Evolutionary conservation across 768 basidiomycete species (phyloP).

Genomic region (Inosperma sp.): DNA sequence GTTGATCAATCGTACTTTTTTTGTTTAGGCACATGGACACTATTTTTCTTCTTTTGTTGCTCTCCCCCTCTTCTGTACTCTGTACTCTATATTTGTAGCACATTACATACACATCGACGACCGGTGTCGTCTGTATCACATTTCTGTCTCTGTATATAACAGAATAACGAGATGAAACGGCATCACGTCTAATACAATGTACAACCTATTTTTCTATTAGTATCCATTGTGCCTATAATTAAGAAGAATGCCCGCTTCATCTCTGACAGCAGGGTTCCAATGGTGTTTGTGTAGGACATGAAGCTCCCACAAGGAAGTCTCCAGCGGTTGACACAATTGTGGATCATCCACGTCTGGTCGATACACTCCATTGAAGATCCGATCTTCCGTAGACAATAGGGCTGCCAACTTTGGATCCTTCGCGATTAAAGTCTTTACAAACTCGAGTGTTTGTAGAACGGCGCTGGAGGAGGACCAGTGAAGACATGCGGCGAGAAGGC

Average conservation of each 20-base stretch:
- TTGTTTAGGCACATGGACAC: constrained; percentile 2
- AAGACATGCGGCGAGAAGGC: constrained; percentile 75
- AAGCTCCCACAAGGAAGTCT: constrained; percentile 84
- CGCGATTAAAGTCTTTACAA: constrained; percentile 65
- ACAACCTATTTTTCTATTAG: constrained; percentile 18
- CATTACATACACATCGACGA: constrained; percentile 19
- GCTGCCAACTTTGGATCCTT: constrained; percentile 80
- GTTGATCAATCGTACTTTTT: constrained; percentile 7
- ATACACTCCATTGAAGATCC: constrained; percentile 80
- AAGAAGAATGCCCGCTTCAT: constrained; percentile 57
- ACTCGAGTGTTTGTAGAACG: constrained; percentile 59
- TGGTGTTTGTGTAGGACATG: constrained; percentile 55
- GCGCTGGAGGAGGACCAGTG: constrained; percentile 72
- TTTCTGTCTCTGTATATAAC: constrained; percentile 15
- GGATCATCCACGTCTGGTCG: constrained; percentile 86
- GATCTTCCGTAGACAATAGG: constrained; percentile 82
- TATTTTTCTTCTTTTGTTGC: constrained; percentile 8
- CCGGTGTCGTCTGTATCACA: constrained; percentile 22
- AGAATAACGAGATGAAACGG: constrained; percentile 9
- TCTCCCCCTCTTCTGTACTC: constrained; percentile 13
- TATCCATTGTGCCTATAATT: constrained; percentile 30
- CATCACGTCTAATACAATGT: constrained; percentile 7
- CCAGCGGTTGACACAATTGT: constrained; percentile 75
- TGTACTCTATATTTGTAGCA: too few species aligned
- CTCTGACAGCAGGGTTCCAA: constrained; percentile 63